Evolutionary conservation across 768 basidiomycete species (phyloP).

Genomic region (Leucogyrophana mollusca): DNA sequence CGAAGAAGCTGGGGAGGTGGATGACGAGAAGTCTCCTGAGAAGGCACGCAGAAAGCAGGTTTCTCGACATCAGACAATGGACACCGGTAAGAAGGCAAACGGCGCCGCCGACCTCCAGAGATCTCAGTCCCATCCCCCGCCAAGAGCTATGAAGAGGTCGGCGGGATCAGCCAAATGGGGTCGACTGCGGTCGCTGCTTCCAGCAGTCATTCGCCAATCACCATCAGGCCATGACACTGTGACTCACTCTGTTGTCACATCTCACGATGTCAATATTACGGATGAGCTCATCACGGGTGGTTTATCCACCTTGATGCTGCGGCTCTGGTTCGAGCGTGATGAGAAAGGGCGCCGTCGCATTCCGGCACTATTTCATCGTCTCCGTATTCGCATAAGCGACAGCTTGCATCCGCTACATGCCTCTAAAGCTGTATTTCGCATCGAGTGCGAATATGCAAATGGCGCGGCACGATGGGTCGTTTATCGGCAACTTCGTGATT

Average conservation of each 20-base stretch:
- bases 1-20: slow-evolving; percentile 18
- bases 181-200: slow-evolving; percentile 63
- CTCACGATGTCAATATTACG: slow-evolving; percentile 66
- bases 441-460: slow-evolving; percentile 96
- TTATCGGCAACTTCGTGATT: slow-evolving; percentile 92
- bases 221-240: slow-evolving; percentile 27
- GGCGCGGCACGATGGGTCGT: slow-evolving; percentile 91
- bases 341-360: slow-evolving; percentile 81
- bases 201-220: slow-evolving; percentile 45
- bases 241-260: slow-evolving; percentile 48
- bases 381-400: slow-evolving; percentile 84
- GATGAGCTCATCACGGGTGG: slow-evolving; percentile 83
- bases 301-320: slow-evolving; percentile 73
- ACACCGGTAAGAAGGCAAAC: slow-evolving; percentile 2
- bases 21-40: slow-evolving; percentile 24
- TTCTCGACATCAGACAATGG: slow-evolving; percentile 9
- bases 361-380: slow-evolving; percentile 74
- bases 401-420: slow-evolving; percentile 79
- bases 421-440: slow-evolving; percentile 79
- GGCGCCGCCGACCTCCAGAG: slow-evolving; percentile 13
- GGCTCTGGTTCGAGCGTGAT: slow-evolving; percentile 85
- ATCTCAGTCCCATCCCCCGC: slow-evolving; percentile 28
- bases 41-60: slow-evolving; percentile 24
- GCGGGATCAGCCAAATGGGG: slow-evolving; percentile 51
- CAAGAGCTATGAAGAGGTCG: slow-evolving; percentile 16